Evolutionary conservation across 805 yeast genomes (phyloP).

Genomic region (Alloascoidea hylecoeti): DNA sequence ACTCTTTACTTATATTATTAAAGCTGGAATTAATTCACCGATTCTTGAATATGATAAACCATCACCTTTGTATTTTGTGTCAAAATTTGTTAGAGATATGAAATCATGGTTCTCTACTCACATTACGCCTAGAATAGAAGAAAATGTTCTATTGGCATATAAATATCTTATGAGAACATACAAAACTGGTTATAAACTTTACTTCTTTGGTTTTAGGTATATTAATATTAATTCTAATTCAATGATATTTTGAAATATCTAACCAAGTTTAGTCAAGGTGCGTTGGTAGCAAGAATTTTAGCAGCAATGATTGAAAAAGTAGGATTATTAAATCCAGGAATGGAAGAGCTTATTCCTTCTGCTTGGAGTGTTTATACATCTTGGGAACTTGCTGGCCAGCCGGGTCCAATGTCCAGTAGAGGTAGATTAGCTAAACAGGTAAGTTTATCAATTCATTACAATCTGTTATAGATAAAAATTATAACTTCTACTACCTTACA

Average conservation of each 20-base stretch:
- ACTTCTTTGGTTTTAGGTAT: constrained; percentile 10
- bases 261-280: constrained; percentile 30
- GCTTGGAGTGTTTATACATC: constrained; percentile 51
- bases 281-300: constrained; percentile 48
- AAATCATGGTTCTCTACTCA: no score
- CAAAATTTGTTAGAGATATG: no score
- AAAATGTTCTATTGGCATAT: constrained; percentile 31
- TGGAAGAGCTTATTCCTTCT: constrained; percentile 37
- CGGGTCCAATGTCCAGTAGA: no score
- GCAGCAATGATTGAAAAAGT: constrained; percentile 53
- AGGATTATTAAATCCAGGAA: constrained; percentile 42
- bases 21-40: no score
- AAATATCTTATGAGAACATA: constrained; percentile 8
- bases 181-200: constrained; percentile 10
- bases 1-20: no score
- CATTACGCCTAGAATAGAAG: no score
- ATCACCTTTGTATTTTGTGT: no score
- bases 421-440: no score
- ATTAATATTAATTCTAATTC: constrained; percentile 25
- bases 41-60: no score
- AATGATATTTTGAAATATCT: neutral
- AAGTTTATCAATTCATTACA: no score
- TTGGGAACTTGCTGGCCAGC: constrained; percentile 32
- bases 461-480: no score
- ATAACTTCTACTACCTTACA: no score